Evolutionary conservation across 805 yeast species (phyloP).

Genomic region (Lipomyces oligophaga): DNA sequence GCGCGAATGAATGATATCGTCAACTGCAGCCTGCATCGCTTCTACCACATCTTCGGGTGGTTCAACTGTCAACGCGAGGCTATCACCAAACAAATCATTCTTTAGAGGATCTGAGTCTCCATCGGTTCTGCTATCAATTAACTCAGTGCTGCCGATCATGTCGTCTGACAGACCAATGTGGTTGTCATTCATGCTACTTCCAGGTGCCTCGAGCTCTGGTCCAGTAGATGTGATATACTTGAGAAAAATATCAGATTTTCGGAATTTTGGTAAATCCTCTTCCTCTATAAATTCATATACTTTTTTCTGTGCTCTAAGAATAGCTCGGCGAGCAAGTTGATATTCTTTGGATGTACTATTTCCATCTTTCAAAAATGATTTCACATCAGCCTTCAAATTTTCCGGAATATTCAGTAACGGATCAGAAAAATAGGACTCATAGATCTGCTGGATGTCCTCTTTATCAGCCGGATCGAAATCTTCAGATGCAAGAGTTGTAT

Average conservation of each 20-base stretch:
- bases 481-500: slow-evolving; percentile 14
- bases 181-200: slow-evolving; percentile 32
- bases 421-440: slow-evolving; percentile 42
- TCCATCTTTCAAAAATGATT: slow-evolving; percentile 36
- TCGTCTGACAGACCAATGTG: slow-evolving; percentile 33
- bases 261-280: slow-evolving; percentile 57
- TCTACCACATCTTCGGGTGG: slow-evolving; percentile 42
- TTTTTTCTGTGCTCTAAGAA: slow-evolving; percentile 57
- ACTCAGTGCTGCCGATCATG: slow-evolving; percentile 32
- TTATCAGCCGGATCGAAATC: slow-evolving; percentile 40
- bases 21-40: slow-evolving; percentile 67
- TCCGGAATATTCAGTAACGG: slow-evolving; percentile 25
- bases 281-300: slow-evolving; percentile 50
- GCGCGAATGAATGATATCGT: slow-evolving; percentile 44
- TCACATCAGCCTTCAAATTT: slow-evolving; percentile 39
- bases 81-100: slow-evolving; percentile 17
- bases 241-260: slow-evolving; percentile 53
- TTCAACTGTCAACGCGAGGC: slow-evolving; percentile 24
- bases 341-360: slow-evolving; percentile 38
- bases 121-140: slow-evolving; percentile 38
- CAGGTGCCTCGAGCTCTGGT: slow-evolving; percentile 17
- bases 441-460: slow-evolving; percentile 54
- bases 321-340: slow-evolving; percentile 52
- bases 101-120: slow-evolving; percentile 33
- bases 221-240: slow-evolving; percentile 47